Evolutionary conservation across 2,329 filamentous ascomycete genomes (phyloP).

Genomic region (Corinectria fuckeliana): DNA sequence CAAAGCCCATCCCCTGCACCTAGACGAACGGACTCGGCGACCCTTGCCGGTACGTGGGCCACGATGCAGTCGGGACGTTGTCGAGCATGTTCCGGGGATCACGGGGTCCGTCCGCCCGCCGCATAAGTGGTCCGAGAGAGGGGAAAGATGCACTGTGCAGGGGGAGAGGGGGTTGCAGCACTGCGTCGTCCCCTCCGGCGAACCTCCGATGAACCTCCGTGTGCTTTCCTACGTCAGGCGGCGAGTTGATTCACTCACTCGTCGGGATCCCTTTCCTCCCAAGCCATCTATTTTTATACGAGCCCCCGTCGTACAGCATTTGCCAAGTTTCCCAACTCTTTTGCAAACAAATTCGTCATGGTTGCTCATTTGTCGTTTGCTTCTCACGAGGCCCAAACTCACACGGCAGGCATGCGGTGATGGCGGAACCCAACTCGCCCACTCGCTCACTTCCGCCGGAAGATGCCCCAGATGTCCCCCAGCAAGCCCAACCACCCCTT

Average conservation of each 20-base stretch:
- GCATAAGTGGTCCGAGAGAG: no score
- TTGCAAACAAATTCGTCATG: not conserved
- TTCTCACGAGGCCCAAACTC: not conserved
- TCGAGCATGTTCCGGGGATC: not conserved
- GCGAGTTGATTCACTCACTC: not conserved
- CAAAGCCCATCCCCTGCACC: no score
- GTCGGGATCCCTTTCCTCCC: not conserved
- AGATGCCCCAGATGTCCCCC: conserved; percentile 34
- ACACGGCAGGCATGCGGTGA: not conserved
- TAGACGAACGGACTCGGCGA: no score
- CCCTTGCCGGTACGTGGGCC: no score
- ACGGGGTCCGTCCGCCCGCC: no score
- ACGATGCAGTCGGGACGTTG: no score
- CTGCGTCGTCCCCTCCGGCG: not conserved
- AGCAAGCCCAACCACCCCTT: conserved; percentile 62
- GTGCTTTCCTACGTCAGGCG: not conserved
- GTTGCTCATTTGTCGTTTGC: not conserved
- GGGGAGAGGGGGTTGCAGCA: no score
- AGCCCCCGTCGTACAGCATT: not conserved
- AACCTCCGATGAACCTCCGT: not conserved
- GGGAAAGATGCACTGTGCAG: no score
- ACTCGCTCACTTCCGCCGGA: conserved; percentile 30
- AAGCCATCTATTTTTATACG: not conserved
- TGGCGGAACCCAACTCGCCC: no score
- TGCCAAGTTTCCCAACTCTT: not conserved